phyloP scores from a whole-genome alignment of 2,329 filamentous ascomycete species.

The Westerdykella aurantiaca region DNA sequence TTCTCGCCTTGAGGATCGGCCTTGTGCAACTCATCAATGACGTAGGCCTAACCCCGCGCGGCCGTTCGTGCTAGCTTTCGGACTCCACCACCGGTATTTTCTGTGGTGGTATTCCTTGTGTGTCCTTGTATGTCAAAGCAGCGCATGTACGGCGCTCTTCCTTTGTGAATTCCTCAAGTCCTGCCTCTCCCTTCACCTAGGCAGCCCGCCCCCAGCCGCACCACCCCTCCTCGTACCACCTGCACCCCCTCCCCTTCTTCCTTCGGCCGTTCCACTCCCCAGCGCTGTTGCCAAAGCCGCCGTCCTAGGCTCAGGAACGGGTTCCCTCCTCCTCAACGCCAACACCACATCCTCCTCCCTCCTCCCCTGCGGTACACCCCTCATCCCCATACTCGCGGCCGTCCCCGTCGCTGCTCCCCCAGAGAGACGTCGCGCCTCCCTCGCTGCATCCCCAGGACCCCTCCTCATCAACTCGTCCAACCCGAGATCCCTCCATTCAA shows the following conservation, averaged over 20 bases:
- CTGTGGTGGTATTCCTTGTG: too few relatives aligned
- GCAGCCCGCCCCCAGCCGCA: slow-evolving; percentile 26
- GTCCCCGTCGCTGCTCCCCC: slow-evolving; percentile 5
- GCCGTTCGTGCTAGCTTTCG: too few relatives aligned
- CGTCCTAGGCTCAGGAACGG: slow-evolving; percentile 2
- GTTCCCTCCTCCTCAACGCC: slow-evolving; percentile 29
- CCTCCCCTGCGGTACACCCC: not conserved
- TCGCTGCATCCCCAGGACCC: slow-evolving; percentile 43
- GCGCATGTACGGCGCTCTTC: too few relatives aligned
- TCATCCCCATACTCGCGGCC: slow-evolving; percentile 6
- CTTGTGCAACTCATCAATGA: too few relatives aligned
- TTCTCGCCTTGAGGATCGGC: too few relatives aligned
- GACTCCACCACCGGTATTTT: too few relatives aligned
- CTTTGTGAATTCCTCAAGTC: not conserved
- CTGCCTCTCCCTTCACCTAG: slow-evolving; percentile 19
- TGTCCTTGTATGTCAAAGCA: too few relatives aligned
- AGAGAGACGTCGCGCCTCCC: not conserved
- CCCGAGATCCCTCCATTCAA: slow-evolving; percentile 73
- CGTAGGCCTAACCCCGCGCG: too few relatives aligned
- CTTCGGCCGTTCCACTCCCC: not conserved
- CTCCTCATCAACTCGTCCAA: slow-evolving; percentile 64
- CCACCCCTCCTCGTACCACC: slow-evolving; percentile 28
- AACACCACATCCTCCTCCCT: slow-evolving; percentile 4
- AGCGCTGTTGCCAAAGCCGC: slow-evolving; percentile 7
- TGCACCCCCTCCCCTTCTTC: not conserved